Conservation (phyloP, 208 protist genomes). For the Trypanosoma congolense region DNA sequence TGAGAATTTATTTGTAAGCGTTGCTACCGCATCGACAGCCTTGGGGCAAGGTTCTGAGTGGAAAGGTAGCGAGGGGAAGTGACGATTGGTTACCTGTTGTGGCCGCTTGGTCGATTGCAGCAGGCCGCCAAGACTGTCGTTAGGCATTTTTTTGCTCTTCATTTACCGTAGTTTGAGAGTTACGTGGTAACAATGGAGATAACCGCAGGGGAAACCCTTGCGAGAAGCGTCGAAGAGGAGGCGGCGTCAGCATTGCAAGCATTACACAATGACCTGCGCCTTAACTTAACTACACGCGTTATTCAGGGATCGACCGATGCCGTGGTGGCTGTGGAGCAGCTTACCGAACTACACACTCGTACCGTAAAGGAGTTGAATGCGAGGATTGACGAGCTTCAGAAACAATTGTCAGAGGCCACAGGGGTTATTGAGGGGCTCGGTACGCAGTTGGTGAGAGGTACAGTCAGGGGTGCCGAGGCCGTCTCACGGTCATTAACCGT, state of each 20-base stretch:
- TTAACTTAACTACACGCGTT: constrained; percentile 13
- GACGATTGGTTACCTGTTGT: too few relatives aligned
- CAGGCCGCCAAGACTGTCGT: too few relatives aligned
- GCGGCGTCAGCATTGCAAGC: constrained; percentile 4
- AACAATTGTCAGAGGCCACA: constrained; percentile 21
- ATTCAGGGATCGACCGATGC: constrained; percentile 23
- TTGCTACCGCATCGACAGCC: too few relatives aligned
- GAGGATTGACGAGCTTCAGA: constrained; percentile 26
- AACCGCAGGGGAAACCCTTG: neutral
- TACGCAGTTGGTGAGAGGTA: neutral
- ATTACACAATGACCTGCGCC: constrained; percentile 22
- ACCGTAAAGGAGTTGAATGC: constrained; percentile 19
- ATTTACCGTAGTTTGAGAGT: too few relatives aligned
- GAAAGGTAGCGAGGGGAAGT: too few relatives aligned
- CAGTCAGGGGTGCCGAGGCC: neutral
- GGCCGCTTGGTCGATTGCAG: too few relatives aligned
- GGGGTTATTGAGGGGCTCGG: constrained; percentile 29
- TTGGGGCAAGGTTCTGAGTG: too few relatives aligned
- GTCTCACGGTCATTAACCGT: constrained; percentile 3
- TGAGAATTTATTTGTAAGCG: too few relatives aligned
- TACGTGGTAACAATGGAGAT: neutral
- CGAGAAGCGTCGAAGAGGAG: constrained; percentile 9
- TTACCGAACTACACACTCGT: constrained; percentile 21
- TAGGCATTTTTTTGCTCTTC: too few relatives aligned
- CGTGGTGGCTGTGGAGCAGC: constrained; percentile 16